Evolutionary conservation across 208 protist species (phyloP).

Genomic region (Trypanosoma melophagium): DNA sequence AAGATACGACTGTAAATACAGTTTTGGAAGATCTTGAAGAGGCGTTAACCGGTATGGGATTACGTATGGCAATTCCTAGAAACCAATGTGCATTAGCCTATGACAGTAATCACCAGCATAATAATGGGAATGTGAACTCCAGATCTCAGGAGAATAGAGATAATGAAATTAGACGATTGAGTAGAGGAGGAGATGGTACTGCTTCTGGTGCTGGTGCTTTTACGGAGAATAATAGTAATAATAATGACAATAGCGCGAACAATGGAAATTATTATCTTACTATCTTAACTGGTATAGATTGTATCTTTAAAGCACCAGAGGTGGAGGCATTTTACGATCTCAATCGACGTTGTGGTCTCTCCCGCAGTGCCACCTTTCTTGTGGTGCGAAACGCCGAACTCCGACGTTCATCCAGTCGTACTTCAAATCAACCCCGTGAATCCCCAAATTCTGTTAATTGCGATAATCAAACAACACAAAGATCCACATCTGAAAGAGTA

Average conservation of each 20-base stretch:
- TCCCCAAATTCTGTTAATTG: not conserved
- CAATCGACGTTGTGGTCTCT: slow-evolving; percentile 14
- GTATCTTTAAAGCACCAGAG: slow-evolving; percentile 18
- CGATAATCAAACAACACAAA: not conserved
- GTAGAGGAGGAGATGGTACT: too few species aligned
- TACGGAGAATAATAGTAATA: not conserved
- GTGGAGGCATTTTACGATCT: slow-evolving; percentile 28
- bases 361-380: slow-evolving; percentile 9
- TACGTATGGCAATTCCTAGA: slow-evolving; percentile 21
- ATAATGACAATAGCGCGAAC: not conserved
- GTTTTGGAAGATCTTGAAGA: slow-evolving; percentile 38
- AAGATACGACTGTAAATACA: slow-evolving; percentile 27
- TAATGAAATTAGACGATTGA: too few species aligned
- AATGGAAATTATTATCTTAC: slow-evolving; percentile 7
- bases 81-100: slow-evolving; percentile 26
- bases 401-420: too few species aligned
- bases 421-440: too few species aligned
- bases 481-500: slow-evolving; percentile 2
- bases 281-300: slow-evolving; percentile 16
- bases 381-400: too few species aligned
- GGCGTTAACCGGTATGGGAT: slow-evolving; percentile 28
- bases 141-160: too few species aligned
- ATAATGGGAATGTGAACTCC: too few species aligned
- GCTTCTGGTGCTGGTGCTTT: too few species aligned
- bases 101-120: not conserved